phyloP scores from a whole-genome alignment of 2,329 filamentous ascomycete species.

The Aphanocladium album region DNA sequence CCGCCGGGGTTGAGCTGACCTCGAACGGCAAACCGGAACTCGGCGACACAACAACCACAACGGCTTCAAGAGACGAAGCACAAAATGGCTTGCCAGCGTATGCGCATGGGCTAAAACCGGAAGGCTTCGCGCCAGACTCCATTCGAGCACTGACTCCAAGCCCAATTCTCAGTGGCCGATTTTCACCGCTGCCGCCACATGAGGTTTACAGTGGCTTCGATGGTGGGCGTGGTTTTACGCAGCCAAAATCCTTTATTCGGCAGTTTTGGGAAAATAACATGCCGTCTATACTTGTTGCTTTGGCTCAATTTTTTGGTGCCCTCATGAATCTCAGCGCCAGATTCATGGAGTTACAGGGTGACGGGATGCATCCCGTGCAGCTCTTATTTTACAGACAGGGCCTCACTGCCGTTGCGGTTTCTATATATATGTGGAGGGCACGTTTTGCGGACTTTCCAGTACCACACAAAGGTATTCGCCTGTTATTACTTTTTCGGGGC shows the following conservation, averaged over 20 bases:
- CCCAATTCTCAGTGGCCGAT: conserved; percentile 18
- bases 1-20: not conserved
- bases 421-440: conserved; percentile 67
- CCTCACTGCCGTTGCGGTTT: conserved; percentile 63
- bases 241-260: conserved; percentile 20
- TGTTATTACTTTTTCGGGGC: conserved; percentile 63
- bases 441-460: conserved; percentile 65
- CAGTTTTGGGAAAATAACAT: conserved; percentile 61
- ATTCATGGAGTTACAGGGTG: conserved; percentile 65
- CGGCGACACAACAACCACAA: not conserved
- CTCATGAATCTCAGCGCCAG: conserved; percentile 82
- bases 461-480: conserved; percentile 60
- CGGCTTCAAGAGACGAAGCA: not conserved
- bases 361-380: conserved; percentile 76
- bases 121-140: not conserved
- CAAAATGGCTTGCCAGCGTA: not conserved
- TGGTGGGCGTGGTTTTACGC: not conserved
- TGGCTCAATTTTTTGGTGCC: conserved; percentile 75
- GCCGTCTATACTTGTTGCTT: conserved; percentile 66
- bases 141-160: conserved; percentile 15
- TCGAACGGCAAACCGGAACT: not conserved
- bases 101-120: not conserved
- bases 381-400: conserved; percentile 77
- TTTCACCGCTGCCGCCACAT: conserved; percentile 14
- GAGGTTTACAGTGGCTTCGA: conserved; percentile 4